Evolutionary conservation across 305 asterid genomes (phyloP).

Genomic region (Fraxinus floribunda): DNA sequence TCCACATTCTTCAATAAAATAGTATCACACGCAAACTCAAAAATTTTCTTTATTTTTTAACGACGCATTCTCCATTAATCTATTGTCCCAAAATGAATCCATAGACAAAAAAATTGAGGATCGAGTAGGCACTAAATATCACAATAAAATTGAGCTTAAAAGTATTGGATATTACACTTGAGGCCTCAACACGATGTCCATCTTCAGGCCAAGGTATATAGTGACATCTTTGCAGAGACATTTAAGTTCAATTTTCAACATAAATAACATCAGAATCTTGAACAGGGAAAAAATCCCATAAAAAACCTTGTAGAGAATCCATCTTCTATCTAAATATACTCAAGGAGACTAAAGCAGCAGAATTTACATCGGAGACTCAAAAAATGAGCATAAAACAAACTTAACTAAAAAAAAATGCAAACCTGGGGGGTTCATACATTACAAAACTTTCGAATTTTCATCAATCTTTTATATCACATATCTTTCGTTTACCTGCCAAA

Average conservation of each 20-base stretch:
- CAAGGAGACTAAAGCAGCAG: constrained; percentile 1
- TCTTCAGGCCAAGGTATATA: background rate
- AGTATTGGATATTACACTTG: background rate
- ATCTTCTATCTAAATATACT: background rate
- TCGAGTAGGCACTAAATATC: background rate
- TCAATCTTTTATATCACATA: background rate
- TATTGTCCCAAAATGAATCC: background rate
- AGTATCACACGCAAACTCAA: too few species aligned
- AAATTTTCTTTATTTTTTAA: background rate
- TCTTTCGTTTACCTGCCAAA: constrained; percentile 7
- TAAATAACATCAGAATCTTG: background rate
- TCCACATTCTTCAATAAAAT: background rate
- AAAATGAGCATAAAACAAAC: constrained; percentile 18
- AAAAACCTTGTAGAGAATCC: background rate
- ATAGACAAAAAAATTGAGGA: too few species aligned
- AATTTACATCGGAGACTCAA: constrained; percentile 35
- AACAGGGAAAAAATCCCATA: background rate
- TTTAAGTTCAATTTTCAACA: background rate
- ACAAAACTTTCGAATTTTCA: constrained; percentile 34
- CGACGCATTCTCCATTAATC: background rate
- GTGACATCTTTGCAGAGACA: background rate
- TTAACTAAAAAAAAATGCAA: constrained; percentile 22
- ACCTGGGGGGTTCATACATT: constrained; percentile 19
- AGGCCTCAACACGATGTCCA: background rate
- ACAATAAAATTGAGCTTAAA: background rate